Evolutionary conservation across 2,329 filamentous ascomycete genomes (phyloP).

Genomic region (Fonsecaea pedrosoi): DNA sequence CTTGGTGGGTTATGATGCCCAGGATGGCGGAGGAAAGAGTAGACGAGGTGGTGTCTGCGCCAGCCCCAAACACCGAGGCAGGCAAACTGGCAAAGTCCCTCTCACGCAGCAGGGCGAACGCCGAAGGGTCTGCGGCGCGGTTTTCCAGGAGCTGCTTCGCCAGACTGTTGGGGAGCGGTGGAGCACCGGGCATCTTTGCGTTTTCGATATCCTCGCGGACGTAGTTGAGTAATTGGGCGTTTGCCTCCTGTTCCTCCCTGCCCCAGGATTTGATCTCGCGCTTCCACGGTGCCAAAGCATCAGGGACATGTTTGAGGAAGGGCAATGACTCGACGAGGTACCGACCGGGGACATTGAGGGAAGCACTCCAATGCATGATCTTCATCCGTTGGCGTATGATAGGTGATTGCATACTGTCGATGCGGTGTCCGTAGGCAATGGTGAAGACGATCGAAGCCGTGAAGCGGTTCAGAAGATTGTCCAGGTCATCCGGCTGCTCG

Average conservation of each 20-base stretch:
- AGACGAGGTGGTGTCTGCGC: slow-evolving; percentile 44
- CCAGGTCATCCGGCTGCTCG: slow-evolving; percentile 44
- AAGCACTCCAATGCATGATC: slow-evolving; percentile 47
- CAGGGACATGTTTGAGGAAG: slow-evolving; percentile 42
- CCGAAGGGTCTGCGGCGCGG: slow-evolving; percentile 42
- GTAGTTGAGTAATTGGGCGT: slow-evolving; percentile 45
- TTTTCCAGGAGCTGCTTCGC: slow-evolving; percentile 54
- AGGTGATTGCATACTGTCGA: slow-evolving; percentile 47
- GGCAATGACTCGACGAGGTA: slow-evolving; percentile 48
- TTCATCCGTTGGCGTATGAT: slow-evolving; percentile 45
- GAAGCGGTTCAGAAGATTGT: slow-evolving; percentile 48
- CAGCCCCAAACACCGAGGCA: slow-evolving; percentile 46
- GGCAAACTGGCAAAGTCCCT: slow-evolving; percentile 44
- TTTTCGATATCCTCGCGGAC: slow-evolving; percentile 48
- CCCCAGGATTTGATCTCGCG: slow-evolving; percentile 42
- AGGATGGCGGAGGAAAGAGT: slow-evolving; percentile 44
- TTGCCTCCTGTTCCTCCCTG: slow-evolving; percentile 41
- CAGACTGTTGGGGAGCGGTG: slow-evolving; percentile 50
- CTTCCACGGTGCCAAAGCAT: slow-evolving; percentile 44
- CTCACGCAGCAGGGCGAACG: slow-evolving; percentile 51
- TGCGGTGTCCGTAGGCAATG: slow-evolving; percentile 47
- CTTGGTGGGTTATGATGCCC: slow-evolving; percentile 42
- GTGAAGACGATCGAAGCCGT: slow-evolving; percentile 49
- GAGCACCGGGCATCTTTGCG: slow-evolving; percentile 38
- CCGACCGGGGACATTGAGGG: slow-evolving; percentile 48